These are phyloP conservation scores for Monotropa hypopitys DNA, from an alignment of 179 eudicot species.

Conservation along the genomic window DNA sequence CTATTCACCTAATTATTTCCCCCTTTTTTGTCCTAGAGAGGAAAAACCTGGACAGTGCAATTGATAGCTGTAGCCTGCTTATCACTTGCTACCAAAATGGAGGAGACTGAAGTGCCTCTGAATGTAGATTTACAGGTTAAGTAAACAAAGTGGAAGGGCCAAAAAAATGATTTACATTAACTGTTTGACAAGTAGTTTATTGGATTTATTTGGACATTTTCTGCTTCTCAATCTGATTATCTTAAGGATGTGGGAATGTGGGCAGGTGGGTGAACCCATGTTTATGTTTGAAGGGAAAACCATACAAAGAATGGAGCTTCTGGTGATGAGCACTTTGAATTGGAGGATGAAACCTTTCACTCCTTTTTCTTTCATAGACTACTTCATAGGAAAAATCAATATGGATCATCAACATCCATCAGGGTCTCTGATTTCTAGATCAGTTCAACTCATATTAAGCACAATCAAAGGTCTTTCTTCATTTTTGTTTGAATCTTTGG, in stretches of 20 bases:
- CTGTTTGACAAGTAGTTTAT: neutral
- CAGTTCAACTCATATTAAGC: conserved; percentile 50
- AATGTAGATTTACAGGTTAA: conserved; percentile 59
- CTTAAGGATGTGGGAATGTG: neutral
- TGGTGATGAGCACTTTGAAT: conserved; percentile 46
- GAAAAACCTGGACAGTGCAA: conserved; percentile 58
- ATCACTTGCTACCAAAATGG: conserved; percentile 69
- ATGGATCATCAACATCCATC: conserved; percentile 18
- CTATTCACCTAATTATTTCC: neutral
- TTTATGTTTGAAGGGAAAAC: conserved; percentile 65
- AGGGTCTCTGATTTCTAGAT: conserved; percentile 25
- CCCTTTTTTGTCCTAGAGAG: conserved; percentile 24
- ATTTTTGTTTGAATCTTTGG: neutral
- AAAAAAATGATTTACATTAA: neutral
- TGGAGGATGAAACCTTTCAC: conserved; percentile 66
- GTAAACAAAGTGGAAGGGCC: neutral
- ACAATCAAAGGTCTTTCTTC: conserved; percentile 43
- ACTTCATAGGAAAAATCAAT: conserved; percentile 34
- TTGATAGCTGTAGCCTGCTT: conserved; percentile 76
- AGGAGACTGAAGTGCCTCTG: conserved; percentile 46
- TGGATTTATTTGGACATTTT: neutral
- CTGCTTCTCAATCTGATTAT: neutral
- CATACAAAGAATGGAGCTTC: conserved; percentile 74
- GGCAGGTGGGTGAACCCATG: conserved; percentile 61
- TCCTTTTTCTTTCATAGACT: conserved; percentile 58